Conservation (phyloP, 345 rosid genomes). For the Hypericum perforatum region DNA sequence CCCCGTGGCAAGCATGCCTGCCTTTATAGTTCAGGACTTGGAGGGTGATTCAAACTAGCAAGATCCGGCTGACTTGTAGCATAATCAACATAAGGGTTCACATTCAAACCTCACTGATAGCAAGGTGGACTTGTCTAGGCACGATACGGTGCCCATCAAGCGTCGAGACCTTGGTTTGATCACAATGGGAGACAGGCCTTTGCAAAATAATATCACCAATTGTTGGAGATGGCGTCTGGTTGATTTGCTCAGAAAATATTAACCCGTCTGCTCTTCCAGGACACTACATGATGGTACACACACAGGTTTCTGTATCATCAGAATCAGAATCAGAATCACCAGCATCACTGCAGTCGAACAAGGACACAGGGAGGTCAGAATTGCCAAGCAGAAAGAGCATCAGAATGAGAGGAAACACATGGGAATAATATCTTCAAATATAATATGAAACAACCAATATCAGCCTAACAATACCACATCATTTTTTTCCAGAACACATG, state of each 20-base stretch:
- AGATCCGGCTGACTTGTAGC: conserved; percentile 10
- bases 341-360: conserved; percentile 54
- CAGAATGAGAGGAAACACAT: too few relatives aligned
- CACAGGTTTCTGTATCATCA: conserved; percentile 69
- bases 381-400: neutral
- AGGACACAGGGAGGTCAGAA: conserved; percentile 6
- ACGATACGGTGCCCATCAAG: conserved; percentile 15
- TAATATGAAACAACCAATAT: too few relatives aligned
- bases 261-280: conserved; percentile 10
- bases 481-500: too few relatives aligned
- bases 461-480: too few relatives aligned
- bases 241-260: conserved; percentile 11
- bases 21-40: too few relatives aligned
- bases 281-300: conserved; percentile 78
- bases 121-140: conserved; percentile 6
- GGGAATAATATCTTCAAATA: too few relatives aligned
- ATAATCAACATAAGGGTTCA: conserved; percentile 4
- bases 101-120: neutral
- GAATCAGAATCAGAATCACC: conserved; percentile 84
- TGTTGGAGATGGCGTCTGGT: conserved; percentile 6
- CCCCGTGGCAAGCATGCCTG: too few relatives aligned
- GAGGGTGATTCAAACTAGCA: conserved; percentile 1
- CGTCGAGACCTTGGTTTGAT: conserved; percentile 14
- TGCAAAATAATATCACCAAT: conserved; percentile 11
- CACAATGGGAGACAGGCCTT: conserved; percentile 17